Evolutionary conservation across 2,329 filamentous ascomycete genomes (phyloP).

Genomic region (Aspergillus clavatus): DNA sequence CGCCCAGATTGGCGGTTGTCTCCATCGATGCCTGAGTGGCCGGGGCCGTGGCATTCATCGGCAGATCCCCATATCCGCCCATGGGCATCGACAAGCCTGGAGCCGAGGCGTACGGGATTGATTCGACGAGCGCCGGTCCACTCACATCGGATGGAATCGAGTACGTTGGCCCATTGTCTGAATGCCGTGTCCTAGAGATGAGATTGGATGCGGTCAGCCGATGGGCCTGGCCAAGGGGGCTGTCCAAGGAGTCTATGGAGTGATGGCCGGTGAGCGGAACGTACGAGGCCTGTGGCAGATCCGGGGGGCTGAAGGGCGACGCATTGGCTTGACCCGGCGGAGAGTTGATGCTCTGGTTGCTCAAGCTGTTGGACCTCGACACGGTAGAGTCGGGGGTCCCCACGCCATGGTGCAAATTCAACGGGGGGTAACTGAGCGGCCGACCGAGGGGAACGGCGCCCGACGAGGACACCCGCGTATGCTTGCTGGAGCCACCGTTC

Average conservation of each 20-base stretch:
- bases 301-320: conserved; percentile 25
- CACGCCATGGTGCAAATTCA: conserved; percentile 21
- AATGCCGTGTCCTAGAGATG: conserved; percentile 11
- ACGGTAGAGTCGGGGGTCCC: conserved; percentile 21
- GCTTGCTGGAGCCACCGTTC: conserved; percentile 9
- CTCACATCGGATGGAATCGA: conserved; percentile 17
- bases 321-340: conserved; percentile 21
- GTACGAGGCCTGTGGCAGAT: conserved; percentile 20
- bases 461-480: conserved; percentile 25
- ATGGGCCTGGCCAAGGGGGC: conserved; percentile 14
- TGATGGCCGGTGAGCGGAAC: conserved; percentile 9
- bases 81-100: conserved; percentile 14
- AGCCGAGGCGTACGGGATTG: conserved; percentile 15
- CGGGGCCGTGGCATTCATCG: conserved; percentile 15
- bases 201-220: conserved; percentile 7
- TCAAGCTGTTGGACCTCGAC: conserved; percentile 24
- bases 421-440: conserved; percentile 23
- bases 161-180: conserved; percentile 13
- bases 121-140: conserved; percentile 14
- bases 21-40: conserved; percentile 23
- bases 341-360: conserved; percentile 27
- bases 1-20: conserved; percentile 22
- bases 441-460: conserved; percentile 21
- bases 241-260: conserved; percentile 11
- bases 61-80: conserved; percentile 17